phyloP scores from a whole-genome alignment of 2,329 filamentous ascomycete genomes.

The Pseudogymnoascus sp. region DNA sequence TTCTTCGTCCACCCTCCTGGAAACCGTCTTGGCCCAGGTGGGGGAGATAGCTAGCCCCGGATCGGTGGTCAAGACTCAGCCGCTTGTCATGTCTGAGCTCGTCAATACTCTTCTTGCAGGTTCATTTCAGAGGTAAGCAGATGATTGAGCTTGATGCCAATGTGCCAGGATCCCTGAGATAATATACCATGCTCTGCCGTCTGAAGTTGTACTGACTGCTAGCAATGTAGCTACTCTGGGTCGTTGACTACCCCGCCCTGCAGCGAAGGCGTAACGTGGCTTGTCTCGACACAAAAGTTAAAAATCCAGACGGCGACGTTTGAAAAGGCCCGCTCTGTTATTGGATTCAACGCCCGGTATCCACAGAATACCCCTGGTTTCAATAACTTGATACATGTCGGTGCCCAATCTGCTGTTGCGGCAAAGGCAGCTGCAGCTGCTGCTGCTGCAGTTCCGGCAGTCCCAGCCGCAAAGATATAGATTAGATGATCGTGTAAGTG shows the following conservation, averaged over 20 bases:
- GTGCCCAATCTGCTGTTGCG: neutral
- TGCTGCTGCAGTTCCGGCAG: neutral
- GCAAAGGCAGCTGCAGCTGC: neutral
- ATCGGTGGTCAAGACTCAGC: slow-evolving; percentile 31
- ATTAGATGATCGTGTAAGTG: neutral
- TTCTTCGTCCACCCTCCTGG: slow-evolving; percentile 34
- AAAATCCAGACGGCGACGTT: slow-evolving; percentile 40
- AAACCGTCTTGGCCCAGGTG: slow-evolving; percentile 38
- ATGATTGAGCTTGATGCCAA: neutral
- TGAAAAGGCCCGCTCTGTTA: slow-evolving; percentile 42
- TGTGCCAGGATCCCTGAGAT: neutral
- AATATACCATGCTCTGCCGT: neutral
- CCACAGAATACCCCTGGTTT: slow-evolving; percentile 42
- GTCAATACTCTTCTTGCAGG: slow-evolving; percentile 26
- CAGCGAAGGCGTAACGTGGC: slow-evolving; percentile 46
- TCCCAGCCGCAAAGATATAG: neutral
- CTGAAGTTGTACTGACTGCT: slow-evolving; percentile 14
- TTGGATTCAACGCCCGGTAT: slow-evolving; percentile 48
- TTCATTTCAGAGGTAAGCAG: slow-evolving; percentile 13
- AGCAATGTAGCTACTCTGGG: slow-evolving; percentile 40
- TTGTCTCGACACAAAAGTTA: slow-evolving; percentile 41
- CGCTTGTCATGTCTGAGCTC: slow-evolving; percentile 37
- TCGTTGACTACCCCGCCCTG: slow-evolving; percentile 57
- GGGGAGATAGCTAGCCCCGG: slow-evolving; percentile 36
- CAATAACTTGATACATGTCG: slow-evolving; percentile 34